Conservation (phyloP, 78 protist species). For the Paulinella micropora region DNA sequence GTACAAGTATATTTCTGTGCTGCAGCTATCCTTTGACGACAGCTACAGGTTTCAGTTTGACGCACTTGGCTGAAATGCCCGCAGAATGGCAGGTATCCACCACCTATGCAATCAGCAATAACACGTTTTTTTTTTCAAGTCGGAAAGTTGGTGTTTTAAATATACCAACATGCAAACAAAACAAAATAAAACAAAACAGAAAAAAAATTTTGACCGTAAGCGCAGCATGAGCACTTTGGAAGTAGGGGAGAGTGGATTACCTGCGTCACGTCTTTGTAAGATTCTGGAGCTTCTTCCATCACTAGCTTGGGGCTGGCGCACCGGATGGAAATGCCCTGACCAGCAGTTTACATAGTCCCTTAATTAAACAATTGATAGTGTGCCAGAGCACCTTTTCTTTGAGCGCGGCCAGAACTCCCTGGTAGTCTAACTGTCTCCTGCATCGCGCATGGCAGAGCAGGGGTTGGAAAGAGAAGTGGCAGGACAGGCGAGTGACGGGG, state of each 20-base stretch:
- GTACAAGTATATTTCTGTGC: too few species aligned
- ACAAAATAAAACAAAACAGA: neutral
- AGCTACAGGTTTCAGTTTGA: slow-evolving; percentile 69
- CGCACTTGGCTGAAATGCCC: slow-evolving; percentile 64
- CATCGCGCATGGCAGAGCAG: too few species aligned
- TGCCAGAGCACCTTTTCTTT: too few species aligned
- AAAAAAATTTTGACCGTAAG: slow-evolving; percentile 3
- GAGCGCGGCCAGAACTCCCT: too few species aligned
- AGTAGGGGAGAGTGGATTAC: slow-evolving; percentile 48
- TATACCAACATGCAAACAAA: neutral
- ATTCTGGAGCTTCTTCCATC: slow-evolving; percentile 77
- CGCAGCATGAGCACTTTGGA: neutral
- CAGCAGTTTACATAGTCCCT: too few species aligned
- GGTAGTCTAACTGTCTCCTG: too few species aligned
- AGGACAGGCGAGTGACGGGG: too few species aligned
- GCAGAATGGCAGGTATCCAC: slow-evolving; percentile 62
- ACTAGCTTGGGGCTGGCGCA: slow-evolving; percentile 73
- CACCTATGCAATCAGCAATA: neutral
- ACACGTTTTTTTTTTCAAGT: too few species aligned
- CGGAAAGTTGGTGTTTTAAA: neutral
- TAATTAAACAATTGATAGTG: too few species aligned
- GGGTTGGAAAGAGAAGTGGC: too few species aligned
- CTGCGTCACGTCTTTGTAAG: slow-evolving; percentile 68
- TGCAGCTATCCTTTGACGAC: slow-evolving; percentile 90
- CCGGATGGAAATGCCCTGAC: too few species aligned